Conservation (phyloP, 2,329 filamentous ascomycete genomes). For the Pseudogymnoascus sp. region DNA sequence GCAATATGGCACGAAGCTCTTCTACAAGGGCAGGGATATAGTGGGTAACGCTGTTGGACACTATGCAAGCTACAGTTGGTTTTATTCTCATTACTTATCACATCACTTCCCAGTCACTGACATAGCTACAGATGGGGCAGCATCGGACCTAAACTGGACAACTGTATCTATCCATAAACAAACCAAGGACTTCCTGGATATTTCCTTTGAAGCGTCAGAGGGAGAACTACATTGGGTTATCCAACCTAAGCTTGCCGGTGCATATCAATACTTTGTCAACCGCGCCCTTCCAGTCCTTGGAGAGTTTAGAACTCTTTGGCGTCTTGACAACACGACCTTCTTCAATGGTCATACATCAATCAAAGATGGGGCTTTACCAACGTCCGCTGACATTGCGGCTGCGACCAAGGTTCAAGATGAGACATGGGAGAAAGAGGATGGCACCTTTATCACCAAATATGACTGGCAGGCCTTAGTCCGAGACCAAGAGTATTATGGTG, state of each 20-base stretch:
- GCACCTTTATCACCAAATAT: slow-evolving; percentile 36
- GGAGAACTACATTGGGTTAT: slow-evolving; percentile 48
- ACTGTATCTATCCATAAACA: slow-evolving; percentile 37
- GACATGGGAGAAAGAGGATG: slow-evolving; percentile 42
- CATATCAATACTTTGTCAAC: slow-evolving; percentile 51
- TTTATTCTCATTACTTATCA: slow-evolving; percentile 10
- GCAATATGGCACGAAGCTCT: slow-evolving; percentile 18
- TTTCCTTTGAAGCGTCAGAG: slow-evolving; percentile 40
- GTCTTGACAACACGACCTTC: slow-evolving; percentile 43
- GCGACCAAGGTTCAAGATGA: slow-evolving; percentile 47
- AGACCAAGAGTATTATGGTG: slow-evolving; percentile 40
- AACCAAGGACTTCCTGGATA: slow-evolving; percentile 39
- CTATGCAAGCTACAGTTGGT: slow-evolving; percentile 1
- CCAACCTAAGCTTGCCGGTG: slow-evolving; percentile 40
- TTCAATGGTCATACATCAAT: slow-evolving; percentile 38
- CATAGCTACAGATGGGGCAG: slow-evolving; percentile 35
- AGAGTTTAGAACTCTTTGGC: slow-evolving; percentile 44
- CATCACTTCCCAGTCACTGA: neutral
- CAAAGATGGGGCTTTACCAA: slow-evolving; percentile 39
- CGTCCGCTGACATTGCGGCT: slow-evolving; percentile 35
- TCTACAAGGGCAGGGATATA: slow-evolving; percentile 17
- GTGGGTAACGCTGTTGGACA: slow-evolving; percentile 13
- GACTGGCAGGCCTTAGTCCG: slow-evolving; percentile 37
- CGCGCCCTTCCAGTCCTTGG: slow-evolving; percentile 40
- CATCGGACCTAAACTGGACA: slow-evolving; percentile 41